A percentile compares a stretch with the other conserved stretches of the same genome.
Conservation (phyloP, 305 asterid genomes). For the Euphrasia arctica region DNA sequence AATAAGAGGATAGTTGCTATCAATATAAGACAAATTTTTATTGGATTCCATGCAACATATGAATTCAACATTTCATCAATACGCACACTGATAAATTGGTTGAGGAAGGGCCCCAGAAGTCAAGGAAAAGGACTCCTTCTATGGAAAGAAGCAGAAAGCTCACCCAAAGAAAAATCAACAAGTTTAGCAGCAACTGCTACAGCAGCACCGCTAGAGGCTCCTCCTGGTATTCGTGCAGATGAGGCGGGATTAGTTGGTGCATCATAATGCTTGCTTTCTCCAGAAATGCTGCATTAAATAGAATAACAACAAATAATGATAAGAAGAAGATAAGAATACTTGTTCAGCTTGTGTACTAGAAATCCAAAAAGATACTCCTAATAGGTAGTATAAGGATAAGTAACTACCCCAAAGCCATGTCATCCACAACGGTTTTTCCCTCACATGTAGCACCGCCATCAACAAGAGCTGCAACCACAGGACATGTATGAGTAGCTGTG, state of each 20-base stretch:
- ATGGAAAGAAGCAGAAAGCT: slow-evolving; percentile 24
- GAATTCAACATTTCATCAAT: background rate
- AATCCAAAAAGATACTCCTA: background rate
- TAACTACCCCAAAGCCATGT: slow-evolving; percentile 82
- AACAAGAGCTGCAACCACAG: slow-evolving; percentile 73
- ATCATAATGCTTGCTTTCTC: slow-evolving; percentile 84
- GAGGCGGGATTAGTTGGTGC: slow-evolving; percentile 90
- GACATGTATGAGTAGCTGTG: slow-evolving; percentile 68
- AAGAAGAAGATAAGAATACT: background rate
- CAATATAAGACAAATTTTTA: background rate
- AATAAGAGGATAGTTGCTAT: background rate
- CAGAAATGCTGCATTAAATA: slow-evolving; percentile 54
- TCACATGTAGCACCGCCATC: slow-evolving; percentile 94
- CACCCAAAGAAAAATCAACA: slow-evolving; percentile 94
- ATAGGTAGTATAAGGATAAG: slow-evolving; percentile 22
- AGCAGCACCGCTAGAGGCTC: slow-evolving; percentile 98
- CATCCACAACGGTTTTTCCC: slow-evolving; percentile 93
- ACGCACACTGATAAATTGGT: slow-evolving; percentile 4
- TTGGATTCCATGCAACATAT: slow-evolving; percentile 5
- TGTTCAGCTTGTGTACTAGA: slow-evolving; percentile 3
- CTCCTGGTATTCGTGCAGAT: slow-evolving; percentile 81
- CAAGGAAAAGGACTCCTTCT: background rate
- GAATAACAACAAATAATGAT: background rate
- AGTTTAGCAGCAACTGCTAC: slow-evolving; percentile 89
- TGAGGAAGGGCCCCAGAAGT: background rate